Evolutionary conservation across 2,329 filamentous ascomycete species (phyloP).

Genomic region (Xylariaceae sp.): DNA sequence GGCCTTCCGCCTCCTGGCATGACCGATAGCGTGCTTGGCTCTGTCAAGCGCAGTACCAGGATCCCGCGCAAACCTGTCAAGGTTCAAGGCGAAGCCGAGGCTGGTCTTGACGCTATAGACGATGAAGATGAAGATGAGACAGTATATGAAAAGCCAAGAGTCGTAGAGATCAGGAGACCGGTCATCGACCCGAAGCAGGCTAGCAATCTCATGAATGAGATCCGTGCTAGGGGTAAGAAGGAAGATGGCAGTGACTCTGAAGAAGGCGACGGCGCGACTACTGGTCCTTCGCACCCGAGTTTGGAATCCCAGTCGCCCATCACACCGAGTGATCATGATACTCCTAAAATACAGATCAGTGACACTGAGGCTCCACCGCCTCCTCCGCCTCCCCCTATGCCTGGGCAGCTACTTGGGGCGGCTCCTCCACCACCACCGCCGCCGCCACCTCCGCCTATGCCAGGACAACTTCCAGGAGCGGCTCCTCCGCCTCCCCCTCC

Average conservation of each 20-base stretch:
- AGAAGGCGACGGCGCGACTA: conserved; percentile 65
- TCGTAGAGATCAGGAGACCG: conserved; percentile 76
- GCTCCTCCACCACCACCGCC: conserved; percentile 42
- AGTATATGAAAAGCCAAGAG: conserved; percentile 71
- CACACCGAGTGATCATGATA: conserved; percentile 58
- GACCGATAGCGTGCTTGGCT: conserved; percentile 69
- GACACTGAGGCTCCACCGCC: conserved; percentile 34
- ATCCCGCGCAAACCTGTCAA: conserved; percentile 53
- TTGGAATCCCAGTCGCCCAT: conserved; percentile 67
- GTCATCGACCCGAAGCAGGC: conserved; percentile 60
- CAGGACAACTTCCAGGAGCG: conserved; percentile 31
- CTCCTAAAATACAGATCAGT: conserved; percentile 58
- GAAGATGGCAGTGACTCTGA: conserved; percentile 72
- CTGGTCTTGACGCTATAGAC: conserved; percentile 30
- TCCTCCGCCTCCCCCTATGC: conserved; percentile 44
- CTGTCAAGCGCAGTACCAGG: conserved; percentile 59
- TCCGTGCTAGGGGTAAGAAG: conserved; percentile 70
- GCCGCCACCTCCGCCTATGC: conserved; percentile 43
- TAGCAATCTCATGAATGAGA: conserved; percentile 64
- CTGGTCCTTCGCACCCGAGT: conserved; percentile 71
- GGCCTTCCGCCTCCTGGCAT: conserved; percentile 59
- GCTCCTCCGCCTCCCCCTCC: conserved; percentile 42
- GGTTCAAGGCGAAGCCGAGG: conserved; percentile 27
- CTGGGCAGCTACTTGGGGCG: conserved; percentile 31
- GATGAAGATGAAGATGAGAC: conserved; percentile 54